Evolutionary conservation across 352 stramenopile species (phyloP).

Genomic region (Globisporangium paddicum): DNA sequence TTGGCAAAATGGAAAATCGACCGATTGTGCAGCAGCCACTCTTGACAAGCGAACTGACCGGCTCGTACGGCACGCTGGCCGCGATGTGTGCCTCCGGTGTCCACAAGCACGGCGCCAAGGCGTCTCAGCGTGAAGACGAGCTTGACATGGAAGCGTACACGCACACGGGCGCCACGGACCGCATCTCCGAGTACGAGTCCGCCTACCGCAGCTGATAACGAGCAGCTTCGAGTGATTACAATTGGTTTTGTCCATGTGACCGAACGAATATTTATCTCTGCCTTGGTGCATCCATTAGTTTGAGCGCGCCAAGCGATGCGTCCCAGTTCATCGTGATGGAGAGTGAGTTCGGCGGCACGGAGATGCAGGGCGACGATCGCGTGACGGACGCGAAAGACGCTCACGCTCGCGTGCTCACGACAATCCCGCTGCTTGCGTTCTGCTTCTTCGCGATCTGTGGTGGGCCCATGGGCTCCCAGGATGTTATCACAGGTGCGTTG

Average conservation of each 20-base stretch:
- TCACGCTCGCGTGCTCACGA: conserved; percentile 27
- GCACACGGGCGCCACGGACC: conserved; percentile 10
- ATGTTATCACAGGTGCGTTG: conserved; percentile 26
- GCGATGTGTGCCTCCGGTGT: neutral
- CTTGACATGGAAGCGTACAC: conserved; percentile 2
- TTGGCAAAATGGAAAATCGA: neutral
- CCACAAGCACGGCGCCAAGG: neutral
- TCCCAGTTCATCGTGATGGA: conserved; percentile 17
- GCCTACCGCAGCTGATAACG: neutral
- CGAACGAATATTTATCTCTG: neutral
- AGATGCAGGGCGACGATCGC: neutral
- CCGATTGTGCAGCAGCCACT: neutral
- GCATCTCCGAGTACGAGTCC: conserved; percentile 16
- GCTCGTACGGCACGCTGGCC: neutral
- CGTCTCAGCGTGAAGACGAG: neutral
- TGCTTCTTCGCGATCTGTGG: conserved; percentile 51
- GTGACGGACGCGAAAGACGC: conserved; percentile 4
- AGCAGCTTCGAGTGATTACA: neutral
- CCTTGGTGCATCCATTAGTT: neutral
- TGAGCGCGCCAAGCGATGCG: conserved; percentile 9
- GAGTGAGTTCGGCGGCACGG: conserved; percentile 8
- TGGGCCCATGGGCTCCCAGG: conserved; percentile 38
- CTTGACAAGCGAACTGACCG: neutral
- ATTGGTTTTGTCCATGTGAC: neutral
- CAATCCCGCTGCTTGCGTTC: conserved; percentile 35